Evolutionary conservation across 768 basidiomycete genomes (phyloP), one percentile per base, ranked within the genome.

Genomic region (Steccherinum ochraceum): DNA sequence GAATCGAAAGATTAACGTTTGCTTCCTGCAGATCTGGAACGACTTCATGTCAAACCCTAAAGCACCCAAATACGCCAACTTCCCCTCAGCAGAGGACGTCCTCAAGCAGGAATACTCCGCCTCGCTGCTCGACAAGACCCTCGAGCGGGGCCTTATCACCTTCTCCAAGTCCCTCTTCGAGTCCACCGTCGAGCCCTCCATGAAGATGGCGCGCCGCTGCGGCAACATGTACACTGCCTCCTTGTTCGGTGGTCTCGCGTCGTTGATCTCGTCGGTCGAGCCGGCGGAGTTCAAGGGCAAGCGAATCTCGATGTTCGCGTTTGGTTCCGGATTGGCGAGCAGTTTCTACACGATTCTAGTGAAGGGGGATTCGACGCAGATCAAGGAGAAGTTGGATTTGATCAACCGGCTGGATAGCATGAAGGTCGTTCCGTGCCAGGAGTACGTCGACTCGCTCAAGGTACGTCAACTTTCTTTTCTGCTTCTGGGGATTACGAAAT

Each of bases 141-240:
- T 97, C 59, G 96, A 99, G 70, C 97, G 97, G 78, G 83, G 87
- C 5, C 96, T 99, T 72, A 80, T 96, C 45, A 70, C 68, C n/a
- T 72, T 84, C 51, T 84, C 87, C 50, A 91, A 93, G 65, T 68
- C 77, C 5, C 75, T 78, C 18, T 96, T 92, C 70, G 77, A 79
- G 52, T 71, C 77, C 55, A 84, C 85, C 63, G 86, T 93, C 18
- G 81, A 81, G 56, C 89, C 92, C 5, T 78, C 75, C 21, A 93
- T 95, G 82, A 81, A 84, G 50, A 88, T 86, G 73, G 92, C 93
- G 23, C 81, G 83, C 64, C 84, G 93, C 42, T 81, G 95, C 57
- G 96, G 96, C 12, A 98, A 99, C 82, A 95, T 93, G 87, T 97
- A 99, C 78, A 95, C 96, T 12, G 96, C 87, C 12, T 94, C 92